phyloP scores from a whole-genome alignment of 345 rosid genomes.

The Populus davidiana region DNA sequence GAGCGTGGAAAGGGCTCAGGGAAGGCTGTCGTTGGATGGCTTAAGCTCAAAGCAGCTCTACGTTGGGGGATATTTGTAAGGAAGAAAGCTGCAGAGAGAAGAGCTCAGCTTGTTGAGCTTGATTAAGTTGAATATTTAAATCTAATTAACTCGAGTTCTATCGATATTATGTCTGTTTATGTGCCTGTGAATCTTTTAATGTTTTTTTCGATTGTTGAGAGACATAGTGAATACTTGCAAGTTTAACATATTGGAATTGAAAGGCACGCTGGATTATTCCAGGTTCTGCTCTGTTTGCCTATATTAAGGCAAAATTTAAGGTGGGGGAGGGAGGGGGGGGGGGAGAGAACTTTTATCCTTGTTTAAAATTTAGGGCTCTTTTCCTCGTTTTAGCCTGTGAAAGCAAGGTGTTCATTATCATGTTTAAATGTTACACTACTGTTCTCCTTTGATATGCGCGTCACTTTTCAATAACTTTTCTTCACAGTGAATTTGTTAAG shows the following conservation, averaged over 20 bases:
- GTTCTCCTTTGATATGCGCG: too few relatives aligned
- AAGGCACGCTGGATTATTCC: not conserved
- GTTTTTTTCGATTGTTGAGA: not conserved
- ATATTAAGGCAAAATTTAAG: not conserved
- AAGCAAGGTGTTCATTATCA: too few relatives aligned
- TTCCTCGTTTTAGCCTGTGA: not conserved
- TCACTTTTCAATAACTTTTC: too few relatives aligned
- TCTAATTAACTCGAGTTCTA: not conserved
- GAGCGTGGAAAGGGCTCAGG: constrained; percentile 58
- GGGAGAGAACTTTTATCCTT: not conserved
- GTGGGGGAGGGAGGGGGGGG: not conserved
- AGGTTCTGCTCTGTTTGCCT: not conserved
- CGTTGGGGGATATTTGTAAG: constrained; percentile 96
- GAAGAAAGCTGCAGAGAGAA: constrained; percentile 89
- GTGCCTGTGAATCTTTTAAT: constrained; percentile 1
- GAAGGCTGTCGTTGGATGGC: constrained; percentile 96
- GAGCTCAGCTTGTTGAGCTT: constrained; percentile 81
- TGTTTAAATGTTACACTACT: too few relatives aligned
- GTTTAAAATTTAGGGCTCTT: not conserved
- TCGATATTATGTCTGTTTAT: not conserved
- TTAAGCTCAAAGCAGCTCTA: constrained; percentile 78
- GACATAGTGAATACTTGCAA: not conserved
- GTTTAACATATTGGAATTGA: not conserved
- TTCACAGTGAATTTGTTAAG: too few relatives aligned
- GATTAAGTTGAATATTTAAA: constrained; percentile 32